phyloP scores from a whole-genome alignment of 257 asterid genomes.

The Scutellaria minor region DNA sequence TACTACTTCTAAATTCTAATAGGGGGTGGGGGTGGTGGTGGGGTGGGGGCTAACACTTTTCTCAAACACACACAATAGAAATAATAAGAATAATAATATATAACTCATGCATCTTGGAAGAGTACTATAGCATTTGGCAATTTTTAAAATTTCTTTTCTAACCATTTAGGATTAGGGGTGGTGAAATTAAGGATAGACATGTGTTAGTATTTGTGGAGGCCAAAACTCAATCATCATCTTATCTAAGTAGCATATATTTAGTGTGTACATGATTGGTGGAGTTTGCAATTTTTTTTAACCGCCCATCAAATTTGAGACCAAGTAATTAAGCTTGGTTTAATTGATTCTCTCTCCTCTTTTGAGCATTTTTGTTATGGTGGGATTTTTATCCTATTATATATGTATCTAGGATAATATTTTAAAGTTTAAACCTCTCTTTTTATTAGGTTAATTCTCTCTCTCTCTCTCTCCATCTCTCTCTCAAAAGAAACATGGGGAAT shows the following conservation, averaged over 20 bases:
- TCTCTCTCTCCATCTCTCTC: background rate
- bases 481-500: constrained; percentile 41
- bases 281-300: constrained; percentile 46
- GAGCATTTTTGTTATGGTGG: constrained; percentile 28
- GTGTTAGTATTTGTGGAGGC: constrained; percentile 16
- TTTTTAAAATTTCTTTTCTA: background rate
- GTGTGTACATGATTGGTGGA: constrained; percentile 41
- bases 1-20: background rate
- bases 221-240: constrained; percentile 7
- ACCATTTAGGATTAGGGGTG: background rate
- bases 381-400: constrained; percentile 22
- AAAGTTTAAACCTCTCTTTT: constrained; percentile 27
- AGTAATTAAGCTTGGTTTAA: constrained; percentile 39
- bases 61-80: background rate
- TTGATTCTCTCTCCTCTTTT: constrained; percentile 5
- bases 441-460: constrained; percentile 38
- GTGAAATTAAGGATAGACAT: constrained; percentile 36
- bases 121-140: constrained; percentile 22
- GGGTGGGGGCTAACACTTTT: background rate
- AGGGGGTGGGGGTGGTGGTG: background rate
- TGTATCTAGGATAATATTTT: constrained; percentile 46
- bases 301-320: constrained; percentile 44
- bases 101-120: background rate
- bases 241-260: constrained; percentile 15
- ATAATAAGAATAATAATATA: background rate